Conservation (phyloP, 1,284 basidiomycete genomes). For the Ceratobasidium theobromae region DNA sequence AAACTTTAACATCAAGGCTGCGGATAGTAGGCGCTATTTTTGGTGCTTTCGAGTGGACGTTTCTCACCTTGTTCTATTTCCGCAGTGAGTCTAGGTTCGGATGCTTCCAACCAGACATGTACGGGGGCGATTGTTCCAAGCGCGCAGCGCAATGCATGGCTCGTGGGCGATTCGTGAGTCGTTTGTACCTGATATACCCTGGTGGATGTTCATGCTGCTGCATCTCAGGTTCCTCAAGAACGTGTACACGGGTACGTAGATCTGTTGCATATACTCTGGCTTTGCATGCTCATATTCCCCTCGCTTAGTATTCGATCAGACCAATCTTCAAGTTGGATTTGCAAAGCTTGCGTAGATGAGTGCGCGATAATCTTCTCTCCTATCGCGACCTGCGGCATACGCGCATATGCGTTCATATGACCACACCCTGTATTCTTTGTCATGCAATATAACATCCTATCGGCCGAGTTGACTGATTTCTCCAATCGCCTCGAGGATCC, state of each 20-base stretch:
- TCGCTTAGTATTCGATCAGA: constrained; percentile 26
- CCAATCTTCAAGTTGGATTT: constrained; percentile 26
- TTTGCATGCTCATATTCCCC: background rate
- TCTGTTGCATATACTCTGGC: background rate
- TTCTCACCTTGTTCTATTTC: background rate
- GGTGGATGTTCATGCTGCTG: background rate
- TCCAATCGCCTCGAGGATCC: background rate
- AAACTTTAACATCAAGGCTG: constrained; percentile 64
- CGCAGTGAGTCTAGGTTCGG: constrained; percentile 21
- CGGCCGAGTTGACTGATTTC: constrained; percentile 2
- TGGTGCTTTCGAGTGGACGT: background rate
- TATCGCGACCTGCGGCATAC: background rate
- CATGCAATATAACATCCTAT: constrained; percentile 12
- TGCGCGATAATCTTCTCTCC: background rate
- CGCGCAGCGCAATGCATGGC: constrained; percentile 25
- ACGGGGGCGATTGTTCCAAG: constrained; percentile 20
- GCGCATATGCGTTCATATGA: too few species aligned
- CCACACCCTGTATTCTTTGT: constrained; percentile 1
- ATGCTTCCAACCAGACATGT: constrained; percentile 24
- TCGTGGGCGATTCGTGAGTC: constrained; percentile 26
- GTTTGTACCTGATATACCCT: background rate
- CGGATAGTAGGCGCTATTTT: constrained; percentile 18
- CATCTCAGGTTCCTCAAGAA: constrained; percentile 31
- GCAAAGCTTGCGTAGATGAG: constrained; percentile 15
- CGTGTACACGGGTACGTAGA: constrained; percentile 21